Percentiles rank a stretch among this genome's conserved stretches.
Conservation (phyloP, 1,139 yeast species). For the Nematodospora anomalae region DNA sequence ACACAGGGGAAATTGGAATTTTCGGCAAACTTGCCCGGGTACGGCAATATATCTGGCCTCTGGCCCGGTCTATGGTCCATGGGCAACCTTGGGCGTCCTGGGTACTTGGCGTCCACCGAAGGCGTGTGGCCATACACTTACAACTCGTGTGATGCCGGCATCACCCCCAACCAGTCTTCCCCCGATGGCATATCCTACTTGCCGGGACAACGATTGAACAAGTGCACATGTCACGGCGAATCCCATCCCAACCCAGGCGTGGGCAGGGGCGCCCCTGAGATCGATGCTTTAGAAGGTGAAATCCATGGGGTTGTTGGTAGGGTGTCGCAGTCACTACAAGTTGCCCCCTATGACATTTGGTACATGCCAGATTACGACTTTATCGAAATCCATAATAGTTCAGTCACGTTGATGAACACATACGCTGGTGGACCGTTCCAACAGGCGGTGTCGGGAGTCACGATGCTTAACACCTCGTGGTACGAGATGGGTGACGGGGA, state of each 20-base stretch:
- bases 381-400: conserved; percentile 58
- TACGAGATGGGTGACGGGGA: conserved; percentile 57
- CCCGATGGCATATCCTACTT: conserved; percentile 76
- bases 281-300: conserved; percentile 80
- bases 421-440: conserved; percentile 85
- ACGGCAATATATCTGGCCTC: conserved; percentile 66
- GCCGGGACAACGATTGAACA: conserved; percentile 70
- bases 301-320: conserved; percentile 58
- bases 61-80: conserved; percentile 93
- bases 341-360: conserved; percentile 88
- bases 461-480: conserved; percentile 76
- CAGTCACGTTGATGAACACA: conserved; percentile 67
- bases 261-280: conserved; percentile 90
- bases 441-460: conserved; percentile 76
- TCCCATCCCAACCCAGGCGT: conserved; percentile 77
- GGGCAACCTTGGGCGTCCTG: conserved; percentile 85
- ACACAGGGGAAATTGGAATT: conserved; percentile 73
- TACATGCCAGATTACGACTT: conserved; percentile 77
- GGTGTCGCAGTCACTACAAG: conserved; percentile 78
- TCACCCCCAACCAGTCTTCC: conserved; percentile 83
- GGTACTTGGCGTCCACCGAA: conserved; percentile 73
- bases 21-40: conserved; percentile 71
- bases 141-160: conserved; percentile 80
- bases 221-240: conserved; percentile 72
- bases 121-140: conserved; percentile 93